phyloP scores from a whole-genome alignment of 139 green algal genomes.

The Chlorella sp. region DNA sequence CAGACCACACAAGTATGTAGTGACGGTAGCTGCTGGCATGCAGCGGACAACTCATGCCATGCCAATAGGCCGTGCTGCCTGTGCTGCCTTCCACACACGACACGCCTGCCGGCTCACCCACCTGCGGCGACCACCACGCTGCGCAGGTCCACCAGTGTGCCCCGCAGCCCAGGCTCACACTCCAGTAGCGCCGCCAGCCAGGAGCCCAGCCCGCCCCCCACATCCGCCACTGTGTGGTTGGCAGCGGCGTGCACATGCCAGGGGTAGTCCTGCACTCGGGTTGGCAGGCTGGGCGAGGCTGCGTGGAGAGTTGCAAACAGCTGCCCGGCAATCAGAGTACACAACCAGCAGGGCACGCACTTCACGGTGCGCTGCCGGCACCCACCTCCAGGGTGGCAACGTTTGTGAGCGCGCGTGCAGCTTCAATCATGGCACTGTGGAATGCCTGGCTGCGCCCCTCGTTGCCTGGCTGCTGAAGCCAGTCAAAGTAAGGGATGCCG shows the following conservation, averaged over 20 bases:
- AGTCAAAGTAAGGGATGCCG: conserved; percentile 5
- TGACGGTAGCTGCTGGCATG: too few species aligned
- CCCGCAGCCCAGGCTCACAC: neutral
- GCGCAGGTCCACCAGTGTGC: neutral
- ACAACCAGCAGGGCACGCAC: too few species aligned
- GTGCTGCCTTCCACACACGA: too few species aligned
- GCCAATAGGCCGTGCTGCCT: too few species aligned
- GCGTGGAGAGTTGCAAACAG: too few species aligned
- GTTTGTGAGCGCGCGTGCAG: neutral
- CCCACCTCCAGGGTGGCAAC: neutral
- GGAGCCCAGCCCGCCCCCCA: neutral
- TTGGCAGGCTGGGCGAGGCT: neutral
- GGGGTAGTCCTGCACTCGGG: neutral
- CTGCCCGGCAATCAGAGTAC: too few species aligned
- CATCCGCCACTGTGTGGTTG: conserved; percentile 1
- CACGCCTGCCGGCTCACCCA: too few species aligned
- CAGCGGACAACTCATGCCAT: too few species aligned
- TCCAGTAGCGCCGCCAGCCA: neutral
- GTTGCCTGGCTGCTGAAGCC: neutral
- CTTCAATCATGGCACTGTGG: neutral
- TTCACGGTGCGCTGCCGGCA: too few species aligned
- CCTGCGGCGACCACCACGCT: neutral
- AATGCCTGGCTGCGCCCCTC: neutral
- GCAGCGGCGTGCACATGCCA: neutral
- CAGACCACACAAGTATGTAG: too few species aligned